Conservation (phyloP, 1,284 basidiomycete genomes). For the Vanrija sp. region DNA sequence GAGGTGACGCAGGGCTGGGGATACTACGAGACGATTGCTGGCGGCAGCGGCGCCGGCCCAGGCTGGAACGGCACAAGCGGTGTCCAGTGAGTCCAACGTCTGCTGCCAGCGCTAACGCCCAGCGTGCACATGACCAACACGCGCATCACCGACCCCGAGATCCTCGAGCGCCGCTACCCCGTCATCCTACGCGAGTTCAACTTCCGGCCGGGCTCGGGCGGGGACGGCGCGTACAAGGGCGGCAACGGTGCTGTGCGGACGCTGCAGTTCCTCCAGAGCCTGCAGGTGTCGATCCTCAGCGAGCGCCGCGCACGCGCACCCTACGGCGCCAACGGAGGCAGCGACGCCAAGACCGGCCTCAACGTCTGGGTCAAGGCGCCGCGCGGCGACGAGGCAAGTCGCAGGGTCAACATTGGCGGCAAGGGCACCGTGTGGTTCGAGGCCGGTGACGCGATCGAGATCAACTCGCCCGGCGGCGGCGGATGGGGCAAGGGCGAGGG, state of each 20-base stretch:
- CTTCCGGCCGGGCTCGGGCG: conserved; percentile 70
- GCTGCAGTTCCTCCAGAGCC: conserved; percentile 77
- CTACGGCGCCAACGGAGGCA: conserved; percentile 32
- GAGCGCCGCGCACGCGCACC: conserved; percentile 31
- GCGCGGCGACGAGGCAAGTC: conserved; percentile 59
- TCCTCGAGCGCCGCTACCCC: conserved; percentile 58
- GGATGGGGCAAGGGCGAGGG: conserved; percentile 17
- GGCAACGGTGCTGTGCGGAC: conserved; percentile 86
- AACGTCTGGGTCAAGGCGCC: conserved; percentile 30
- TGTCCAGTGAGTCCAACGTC: conserved; percentile 56
- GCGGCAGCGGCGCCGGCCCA: conserved; percentile 87
- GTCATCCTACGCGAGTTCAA: conserved; percentile 79
- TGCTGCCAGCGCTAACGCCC: neutral
- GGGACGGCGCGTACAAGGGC: conserved; percentile 70
- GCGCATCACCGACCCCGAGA: conserved; percentile 73
- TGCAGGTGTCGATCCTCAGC: conserved; percentile 72
- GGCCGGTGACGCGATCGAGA: conserved; percentile 27
- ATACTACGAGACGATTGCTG: conserved; percentile 57
- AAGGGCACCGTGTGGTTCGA: conserved; percentile 22
- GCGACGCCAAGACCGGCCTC: conserved; percentile 20
- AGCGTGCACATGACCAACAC: conserved; percentile 88
- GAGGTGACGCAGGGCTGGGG: conserved; percentile 74
- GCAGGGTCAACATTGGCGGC: conserved; percentile 1
- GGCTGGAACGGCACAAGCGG: conserved; percentile 66
- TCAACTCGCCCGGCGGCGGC: conserved; percentile 40